Base-by-base conservation (phyloP, 202 grass and related monocot species). In the Musa balbisiana region DNA sequence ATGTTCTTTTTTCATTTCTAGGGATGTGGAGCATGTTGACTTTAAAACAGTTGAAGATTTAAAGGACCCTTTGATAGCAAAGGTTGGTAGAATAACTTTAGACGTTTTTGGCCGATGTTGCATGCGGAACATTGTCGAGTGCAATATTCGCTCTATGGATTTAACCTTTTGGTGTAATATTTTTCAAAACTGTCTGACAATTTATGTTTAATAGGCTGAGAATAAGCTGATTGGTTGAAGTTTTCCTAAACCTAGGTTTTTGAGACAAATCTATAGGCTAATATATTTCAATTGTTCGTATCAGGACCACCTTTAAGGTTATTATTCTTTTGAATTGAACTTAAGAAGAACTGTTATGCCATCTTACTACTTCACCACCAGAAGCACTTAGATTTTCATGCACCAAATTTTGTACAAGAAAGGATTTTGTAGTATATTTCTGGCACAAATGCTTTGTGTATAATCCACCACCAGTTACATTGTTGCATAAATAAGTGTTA, bases 41-140 rank as follows among this genome's bases (percentile, higher is more conserved):
- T 98, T 88, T 92, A 88, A 87, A 33, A 81, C 70, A 1, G 91
- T 93, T 69, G 90, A 88, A 67, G 80, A 89, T 70, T 52, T 92
- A 72, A 98, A 98, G 81, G 94, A 92, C 74, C 91, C 94, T 63
- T 80, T 98, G 82, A 64, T 98, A 78, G 81, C 86, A 80, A 93
- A 93, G 91, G 94, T 93, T 83, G 69, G 78, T 72, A 71, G 52
- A 43, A 43, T 6, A 43, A 43, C 33, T 43, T 43, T 43, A 43
- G 33, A 43, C 4, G 1, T 43, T 43, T 43, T 43, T 43, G 33
- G 33, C 33, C 33, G 33, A 43, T 43, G 5, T 9, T 20, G 17
- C 17, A 60, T 21, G 56, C 10, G 56, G 4, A 60, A 26, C 62
- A 65, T 14, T 65, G 16, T 62, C 0, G 19, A 62, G 6, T 10